phyloP scores from a whole-genome alignment of 2,329 filamentous ascomycete species.

The Aspergillus intermedius region DNA sequence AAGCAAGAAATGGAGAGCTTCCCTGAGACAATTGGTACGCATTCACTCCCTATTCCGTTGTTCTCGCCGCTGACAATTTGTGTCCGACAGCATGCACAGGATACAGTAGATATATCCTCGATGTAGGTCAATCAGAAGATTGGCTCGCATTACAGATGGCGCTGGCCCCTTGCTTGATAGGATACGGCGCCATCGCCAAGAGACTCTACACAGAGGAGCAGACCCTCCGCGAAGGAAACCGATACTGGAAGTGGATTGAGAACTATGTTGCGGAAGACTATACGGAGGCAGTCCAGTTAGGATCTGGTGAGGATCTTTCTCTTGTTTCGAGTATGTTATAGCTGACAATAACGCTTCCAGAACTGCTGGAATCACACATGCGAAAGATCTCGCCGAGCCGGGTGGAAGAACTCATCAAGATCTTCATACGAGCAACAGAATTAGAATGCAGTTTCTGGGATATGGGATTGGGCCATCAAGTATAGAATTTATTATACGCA shows the following conservation, averaged over 20 bases:
- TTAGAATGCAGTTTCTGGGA: conserved; percentile 72
- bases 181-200: conserved; percentile 73
- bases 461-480: conserved; percentile 47
- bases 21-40: conserved; percentile 64
- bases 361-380: conserved; percentile 68
- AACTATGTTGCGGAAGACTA: conserved; percentile 84
- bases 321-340: neutral
- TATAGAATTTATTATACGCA: neutral
- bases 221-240: conserved; percentile 59
- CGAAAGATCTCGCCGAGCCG: conserved; percentile 64
- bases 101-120: conserved; percentile 80
- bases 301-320: conserved; percentile 51
- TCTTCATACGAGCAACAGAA: conserved; percentile 82
- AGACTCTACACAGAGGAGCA: conserved; percentile 59
- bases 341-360: conserved; percentile 34
- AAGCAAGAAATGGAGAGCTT: conserved; percentile 64
- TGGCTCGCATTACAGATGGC: conserved; percentile 81
- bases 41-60: neutral
- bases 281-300: conserved; percentile 60
- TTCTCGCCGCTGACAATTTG: neutral
- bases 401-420: conserved; percentile 73
- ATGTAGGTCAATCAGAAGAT: conserved; percentile 80
- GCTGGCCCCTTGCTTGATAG: conserved; percentile 80
- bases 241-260: conserved; percentile 85
- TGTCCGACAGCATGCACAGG: conserved; percentile 60